Conservation (phyloP, 345 rosid genomes). For the Gossypium rotundifolium region DNA sequence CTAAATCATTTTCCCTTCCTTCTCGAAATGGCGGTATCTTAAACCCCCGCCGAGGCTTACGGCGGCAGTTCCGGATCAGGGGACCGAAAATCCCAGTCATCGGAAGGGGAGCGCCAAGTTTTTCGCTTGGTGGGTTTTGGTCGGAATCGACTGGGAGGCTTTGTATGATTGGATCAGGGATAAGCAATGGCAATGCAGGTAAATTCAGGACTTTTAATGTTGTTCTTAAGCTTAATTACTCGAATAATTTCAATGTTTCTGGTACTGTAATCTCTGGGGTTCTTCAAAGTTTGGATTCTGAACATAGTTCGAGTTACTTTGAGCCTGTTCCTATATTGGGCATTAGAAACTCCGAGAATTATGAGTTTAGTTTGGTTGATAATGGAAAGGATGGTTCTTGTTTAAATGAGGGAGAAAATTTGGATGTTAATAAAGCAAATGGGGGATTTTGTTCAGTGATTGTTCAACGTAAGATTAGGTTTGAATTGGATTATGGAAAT, state of each 20-base stretch:
- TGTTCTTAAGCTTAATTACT: slow-evolving; percentile 59
- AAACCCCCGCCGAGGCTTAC: slow-evolving; percentile 28
- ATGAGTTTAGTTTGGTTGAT: slow-evolving; percentile 45
- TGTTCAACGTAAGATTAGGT: slow-evolving; percentile 20
- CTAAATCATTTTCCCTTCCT: slow-evolving; percentile 21
- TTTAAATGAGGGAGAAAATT: slow-evolving; percentile 27
- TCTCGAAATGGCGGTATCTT: slow-evolving; percentile 2
- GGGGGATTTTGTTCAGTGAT: slow-evolving; percentile 43
- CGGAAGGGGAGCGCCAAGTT: slow-evolving; percentile 21
- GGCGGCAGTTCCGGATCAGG: slow-evolving; percentile 34
- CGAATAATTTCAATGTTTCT: slow-evolving; percentile 33
- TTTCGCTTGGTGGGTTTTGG: slow-evolving; percentile 65
- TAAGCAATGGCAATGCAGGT: slow-evolving; percentile 24
- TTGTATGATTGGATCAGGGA: slow-evolving; percentile 82
- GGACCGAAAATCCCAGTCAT: slow-evolving; percentile 44
- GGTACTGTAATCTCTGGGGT: slow-evolving; percentile 59
- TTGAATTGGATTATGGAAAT: slow-evolving; percentile 39
- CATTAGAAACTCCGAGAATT: slow-evolving; percentile 38
- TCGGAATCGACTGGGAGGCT: slow-evolving; percentile 60
- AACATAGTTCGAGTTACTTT: slow-evolving; percentile 30
- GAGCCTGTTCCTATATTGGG: slow-evolving; percentile 56
- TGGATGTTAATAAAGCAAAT: slow-evolving; percentile 18
- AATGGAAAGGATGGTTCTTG: slow-evolving; percentile 28
- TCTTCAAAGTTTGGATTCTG: slow-evolving; percentile 41
- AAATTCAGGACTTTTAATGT: slow-evolving; percentile 25